Conservation (phyloP, 2,329 filamentous ascomycete genomes). For the Penicillium rolfsii region DNA sequence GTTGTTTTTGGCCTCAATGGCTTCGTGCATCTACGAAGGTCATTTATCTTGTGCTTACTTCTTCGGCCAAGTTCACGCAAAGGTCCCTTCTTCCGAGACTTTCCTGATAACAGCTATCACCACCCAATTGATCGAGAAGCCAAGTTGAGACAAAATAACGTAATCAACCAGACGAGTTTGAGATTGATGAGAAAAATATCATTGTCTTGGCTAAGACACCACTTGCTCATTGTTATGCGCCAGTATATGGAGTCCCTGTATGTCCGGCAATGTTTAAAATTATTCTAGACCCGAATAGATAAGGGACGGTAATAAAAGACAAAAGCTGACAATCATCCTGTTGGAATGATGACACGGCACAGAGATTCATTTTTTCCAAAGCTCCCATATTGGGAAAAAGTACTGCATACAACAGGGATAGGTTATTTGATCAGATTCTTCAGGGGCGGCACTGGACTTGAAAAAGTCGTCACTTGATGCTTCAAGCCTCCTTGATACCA, state of each 20-base stretch:
- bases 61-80: neutral
- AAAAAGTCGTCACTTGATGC: neutral
- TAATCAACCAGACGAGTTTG: neutral
- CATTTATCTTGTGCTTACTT: neutral
- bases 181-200: neutral
- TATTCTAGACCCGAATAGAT: neutral
- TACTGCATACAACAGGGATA: neutral
- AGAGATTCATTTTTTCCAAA: neutral
- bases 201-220: neutral
- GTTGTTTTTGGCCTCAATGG: no score
- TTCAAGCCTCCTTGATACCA: neutral
- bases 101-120: neutral
- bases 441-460: neutral
- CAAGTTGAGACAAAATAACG: neutral
- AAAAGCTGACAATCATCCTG: neutral
- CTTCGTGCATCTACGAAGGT: neutral
- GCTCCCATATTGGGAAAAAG: neutral
- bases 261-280: neutral
- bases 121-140: neutral
- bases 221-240: neutral
- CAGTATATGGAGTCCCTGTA: neutral
- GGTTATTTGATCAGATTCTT: neutral
- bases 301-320: neutral
- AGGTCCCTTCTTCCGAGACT: no score
- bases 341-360: neutral